These are phyloP conservation scores for Neurospora sp. DNA, from an alignment of 495 filamentous ascomycete species.

Conservation along the genomic window DNA sequence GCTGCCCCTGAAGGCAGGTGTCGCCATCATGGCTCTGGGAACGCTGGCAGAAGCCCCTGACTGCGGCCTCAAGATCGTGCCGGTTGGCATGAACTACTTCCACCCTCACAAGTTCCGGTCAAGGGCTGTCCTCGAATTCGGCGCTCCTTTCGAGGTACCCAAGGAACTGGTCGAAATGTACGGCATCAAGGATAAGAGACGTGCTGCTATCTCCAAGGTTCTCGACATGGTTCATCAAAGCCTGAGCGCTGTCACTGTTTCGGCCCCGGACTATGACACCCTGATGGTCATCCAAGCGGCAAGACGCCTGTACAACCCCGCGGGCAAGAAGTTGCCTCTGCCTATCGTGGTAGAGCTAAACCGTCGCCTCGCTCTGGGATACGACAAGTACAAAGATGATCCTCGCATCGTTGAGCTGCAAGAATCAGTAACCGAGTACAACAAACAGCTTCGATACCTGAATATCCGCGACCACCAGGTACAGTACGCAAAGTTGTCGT, in stretches of 20 bases:
- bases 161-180: conserved; percentile 76
- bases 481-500: conserved; percentile 76
- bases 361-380: conserved; percentile 82
- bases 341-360: conserved; percentile 96
- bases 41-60: conserved; percentile 80
- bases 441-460: conserved; percentile 73
- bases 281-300: conserved; percentile 97
- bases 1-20: conserved; percentile 91
- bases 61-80: conserved; percentile 94
- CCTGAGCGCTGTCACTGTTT: conserved; percentile 83
- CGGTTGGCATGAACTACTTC: conserved; percentile 99
- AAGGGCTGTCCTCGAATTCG: conserved; percentile 93
- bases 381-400: conserved; percentile 87
- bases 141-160: conserved; percentile 74
- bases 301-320: conserved; percentile 84
- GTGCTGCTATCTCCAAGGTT: conserved; percentile 72
- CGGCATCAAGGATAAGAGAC: conserved; percentile 58
- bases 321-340: conserved; percentile 86
- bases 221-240: conserved; percentile 79
- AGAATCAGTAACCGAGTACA: conserved; percentile 75
- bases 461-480: conserved; percentile 94
- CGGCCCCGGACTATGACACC: conserved; percentile 91
- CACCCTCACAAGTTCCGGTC: conserved; percentile 98
- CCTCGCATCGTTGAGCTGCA: conserved; percentile 71
- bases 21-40: conserved; percentile 95